Percentiles rank a stretch among this genome's conserved stretches.
Evolutionary conservation across 2,329 filamentous ascomycete species (phyloP).

Genomic region (Colletotrichum sp.): DNA sequence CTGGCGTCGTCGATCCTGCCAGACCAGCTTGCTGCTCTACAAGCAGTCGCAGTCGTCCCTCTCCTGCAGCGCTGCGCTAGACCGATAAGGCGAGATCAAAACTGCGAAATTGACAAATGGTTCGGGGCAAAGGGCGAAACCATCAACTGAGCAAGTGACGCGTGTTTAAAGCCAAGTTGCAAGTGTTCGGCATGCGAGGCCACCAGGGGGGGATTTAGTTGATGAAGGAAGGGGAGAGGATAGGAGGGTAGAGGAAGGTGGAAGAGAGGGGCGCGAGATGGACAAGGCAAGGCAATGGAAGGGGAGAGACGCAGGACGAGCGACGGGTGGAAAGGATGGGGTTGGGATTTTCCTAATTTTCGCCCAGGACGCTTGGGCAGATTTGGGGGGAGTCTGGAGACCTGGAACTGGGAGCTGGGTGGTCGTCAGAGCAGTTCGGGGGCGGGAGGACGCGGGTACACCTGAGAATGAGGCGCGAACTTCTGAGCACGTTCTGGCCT

Average conservation of each 20-base stretch:
- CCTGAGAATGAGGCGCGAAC: constrained; percentile 17
- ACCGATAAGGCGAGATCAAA: constrained; percentile 14
- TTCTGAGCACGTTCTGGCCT: constrained; percentile 19
- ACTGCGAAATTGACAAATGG: constrained; percentile 19
- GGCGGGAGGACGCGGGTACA: background rate
- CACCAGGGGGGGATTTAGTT: constrained; percentile 9
- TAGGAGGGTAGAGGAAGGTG: background rate
- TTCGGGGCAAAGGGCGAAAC: constrained; percentile 12
- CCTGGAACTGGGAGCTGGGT: constrained; percentile 8
- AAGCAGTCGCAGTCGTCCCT: background rate
- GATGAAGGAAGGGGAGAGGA: constrained; percentile 9
- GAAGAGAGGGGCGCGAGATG: constrained; percentile 7
- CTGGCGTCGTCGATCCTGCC: constrained; percentile 18
- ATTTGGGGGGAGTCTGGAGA: constrained; percentile 16
- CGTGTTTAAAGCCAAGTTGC: constrained; percentile 8
- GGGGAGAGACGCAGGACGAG: constrained; percentile 8
- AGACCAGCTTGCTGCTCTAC: background rate
- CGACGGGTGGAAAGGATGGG: constrained; percentile 26
- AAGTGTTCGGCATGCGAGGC: constrained; percentile 14
- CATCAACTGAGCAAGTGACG: constrained; percentile 20
- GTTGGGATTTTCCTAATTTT: constrained; percentile 30
- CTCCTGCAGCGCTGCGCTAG: constrained; percentile 22
- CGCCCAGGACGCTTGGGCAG: constrained; percentile 23
- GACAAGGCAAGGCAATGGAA: constrained; percentile 9
- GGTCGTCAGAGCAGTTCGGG: background rate